These are phyloP conservation scores for Pholiota microspora DNA, from an alignment of 768 basidiomycete genomes.

Conservation along the genomic window DNA sequence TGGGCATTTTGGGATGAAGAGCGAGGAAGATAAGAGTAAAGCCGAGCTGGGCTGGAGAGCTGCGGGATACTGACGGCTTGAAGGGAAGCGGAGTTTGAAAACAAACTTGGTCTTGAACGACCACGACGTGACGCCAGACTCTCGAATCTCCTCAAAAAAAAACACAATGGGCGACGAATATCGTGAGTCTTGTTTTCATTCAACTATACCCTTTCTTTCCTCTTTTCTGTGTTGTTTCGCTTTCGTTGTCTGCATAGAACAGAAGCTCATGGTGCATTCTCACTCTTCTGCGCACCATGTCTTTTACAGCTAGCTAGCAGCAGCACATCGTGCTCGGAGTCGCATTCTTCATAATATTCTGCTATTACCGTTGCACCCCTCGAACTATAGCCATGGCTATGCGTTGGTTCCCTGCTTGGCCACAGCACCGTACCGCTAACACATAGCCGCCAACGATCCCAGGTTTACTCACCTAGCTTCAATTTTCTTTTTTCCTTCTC, in stretches of 20 bases:
- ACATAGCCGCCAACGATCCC: conserved; percentile 16
- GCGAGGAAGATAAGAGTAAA: conserved; percentile 6
- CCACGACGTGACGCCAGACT: conserved; percentile 13
- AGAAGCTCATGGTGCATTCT: conserved; percentile 65
- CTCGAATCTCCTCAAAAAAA: background rate
- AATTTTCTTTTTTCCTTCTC: conserved; percentile 41
- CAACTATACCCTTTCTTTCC: conserved; percentile 18
- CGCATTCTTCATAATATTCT: conserved; percentile 20
- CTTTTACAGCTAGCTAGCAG: conserved; percentile 66
- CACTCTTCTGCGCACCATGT: conserved; percentile 53
- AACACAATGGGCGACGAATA: conserved; percentile 44
- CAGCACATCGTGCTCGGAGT: conserved; percentile 32
- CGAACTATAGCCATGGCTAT: background rate
- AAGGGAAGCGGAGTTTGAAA: conserved; percentile 37
- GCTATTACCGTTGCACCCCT: conserved; percentile 5
- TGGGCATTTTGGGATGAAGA: conserved; percentile 45
- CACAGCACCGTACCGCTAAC: conserved; percentile 12
- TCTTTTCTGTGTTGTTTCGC: conserved; percentile 20
- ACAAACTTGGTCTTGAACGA: conserved; percentile 17
- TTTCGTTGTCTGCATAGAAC: conserved; percentile 39
- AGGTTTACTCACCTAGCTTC: conserved; percentile 51
- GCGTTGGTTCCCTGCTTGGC: background rate
- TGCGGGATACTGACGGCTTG: conserved; percentile 3
- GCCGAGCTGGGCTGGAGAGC: conserved; percentile 5
- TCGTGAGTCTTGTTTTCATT: conserved; percentile 45